Evolutionary conservation across 2,329 filamentous ascomycete species (phyloP), one percentile per base, ranked within the genome.

Genomic region (Monosporascus sp.): DNA sequence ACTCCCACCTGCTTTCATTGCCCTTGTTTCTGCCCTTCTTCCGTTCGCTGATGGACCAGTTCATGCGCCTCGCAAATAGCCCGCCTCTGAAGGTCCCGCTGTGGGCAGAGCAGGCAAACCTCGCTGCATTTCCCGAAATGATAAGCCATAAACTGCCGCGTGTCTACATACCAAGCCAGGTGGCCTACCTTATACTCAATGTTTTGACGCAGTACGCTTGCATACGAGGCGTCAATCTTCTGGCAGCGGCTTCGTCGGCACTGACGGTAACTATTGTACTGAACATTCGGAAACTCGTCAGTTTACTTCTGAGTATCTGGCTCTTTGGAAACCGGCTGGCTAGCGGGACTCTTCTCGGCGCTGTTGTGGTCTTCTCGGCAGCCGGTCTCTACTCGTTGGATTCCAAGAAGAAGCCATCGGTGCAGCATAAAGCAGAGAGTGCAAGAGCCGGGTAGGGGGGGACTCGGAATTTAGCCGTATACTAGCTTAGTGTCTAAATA

Each of bases 241-340:
- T 99, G 5, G 92, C 90, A 1, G 89, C 93, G 1, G 87, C 87
- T 51, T 90, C 90, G 3, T 93, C 92, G 3, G 95, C 94, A 0
- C 79, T 99, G 52, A 97, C 94, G 0, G 94, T 99, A 24, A 97
- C 93, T 1, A 96, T 99, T 62, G 91, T 97, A 47, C 78, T 99
- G 55, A 99, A 97, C 68, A 89, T 99, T 55, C 83, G 94, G 61
- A 99, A 99, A 72, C 77, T 99, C 20, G 87, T 96, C 52, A 97
- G 92, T 63, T 80, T 97, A 55, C 75, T 97, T 56, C 70, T 97
- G 54, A 97, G 92, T 62, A 95, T 97, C 54, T 93, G 91, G 81
- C 71, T 99, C 2, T 99, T 99, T 72, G 94, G 93, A 5, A 97
- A 99, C 68, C 73, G 80, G 39, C 76, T 99, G 58, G 83, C 87